Base-by-base conservation (phyloP, 257 asterid species). In the Solanum clarkiae region DNA sequence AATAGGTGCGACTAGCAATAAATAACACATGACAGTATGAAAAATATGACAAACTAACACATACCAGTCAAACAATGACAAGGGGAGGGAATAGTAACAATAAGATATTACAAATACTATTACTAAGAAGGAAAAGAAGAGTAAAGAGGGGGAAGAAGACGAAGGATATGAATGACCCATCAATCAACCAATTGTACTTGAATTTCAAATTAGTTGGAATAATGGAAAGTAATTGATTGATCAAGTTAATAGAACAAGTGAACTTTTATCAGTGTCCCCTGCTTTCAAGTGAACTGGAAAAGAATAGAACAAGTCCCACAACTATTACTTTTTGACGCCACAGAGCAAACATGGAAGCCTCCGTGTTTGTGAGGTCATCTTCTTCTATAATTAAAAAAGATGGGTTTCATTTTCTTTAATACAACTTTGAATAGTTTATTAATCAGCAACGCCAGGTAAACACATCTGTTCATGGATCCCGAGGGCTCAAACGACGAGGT, bases 401-500 rank as follows among this genome's bases (percentile, higher is more conserved):
- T 74, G 9, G 18, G 13, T 47, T 70, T 45, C 42, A 6, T 15
- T 13, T 49, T 49, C 36, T 75, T 49, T 47, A 14, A 49, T 47
- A 22, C 60, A 49, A 75, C 22, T 47, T 47, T 3, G 14, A 22
- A 75, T 47, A 47, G 81, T 74, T 49, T 72, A 72, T 72, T 72
- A 57, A 72, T 32, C 40, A 32, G 16, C 18, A 70, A 42, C 79
- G 18, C 40, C 32, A 51, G 22, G 57, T 47, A 72, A 29, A 13
- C 74, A 60, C 44, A 54, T 26, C n/a, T 81, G 84, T 82, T 84
- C 87, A 92, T 93, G 94, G 95, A 93, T 90, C 97, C 94, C 85
- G 90, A 91, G 81, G 87, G n/a, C 89, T 90, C 91, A 55, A 86
- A 87, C 84, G 88, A 88, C 75, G 86, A 81, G 86, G 72, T 75